Evolutionary conservation across 2,329 filamentous ascomycete species (phyloP), one percentile per base, ranked within the genome.

Genomic region (Colletotrichum lupini): DNA sequence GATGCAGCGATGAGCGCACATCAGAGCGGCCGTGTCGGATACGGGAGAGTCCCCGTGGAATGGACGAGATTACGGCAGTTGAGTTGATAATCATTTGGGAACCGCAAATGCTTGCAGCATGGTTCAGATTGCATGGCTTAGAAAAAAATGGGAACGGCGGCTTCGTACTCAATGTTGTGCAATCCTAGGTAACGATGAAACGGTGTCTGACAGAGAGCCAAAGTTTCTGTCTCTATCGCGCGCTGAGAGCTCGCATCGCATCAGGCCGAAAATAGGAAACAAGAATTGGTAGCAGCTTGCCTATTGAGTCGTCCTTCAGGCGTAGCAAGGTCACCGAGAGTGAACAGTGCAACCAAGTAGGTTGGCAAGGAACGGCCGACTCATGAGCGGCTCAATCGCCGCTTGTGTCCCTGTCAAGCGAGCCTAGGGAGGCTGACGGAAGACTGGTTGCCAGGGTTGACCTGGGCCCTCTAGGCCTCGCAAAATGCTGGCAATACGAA

Each of bases 241-340:
- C 26, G 42, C 55, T 30, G 46, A 56, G 35, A 49, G 60, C 55
- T 60, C 60, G 60, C 60, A 65, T 70, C 60, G 30, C 57, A 24
- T 22, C 26, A 60, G n/a, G 59, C 70, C 67, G 59, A 65, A 65
- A 70, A 73, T 70, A 73, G 70, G 67, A 70, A 64, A 42, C 59
- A 14, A 59, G 26, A 46, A 46, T 49, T 56, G 60, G 66, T 49
- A 73, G 59, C 67, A 49, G 55, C 59, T 61, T 26, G 53, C 56
- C 42, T 35, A 30, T 24, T 42, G 28, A 8, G 46, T 53, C 16
- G 14, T 35, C 46, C 24, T 37, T n/a, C n/a, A n/a, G 46, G 63
- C 26, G 26, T 24, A 60, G 28, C 14, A 22, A 60, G 22, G 56
- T 19, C 19, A 66, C 37, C 59, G 57, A 56, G 30, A 49, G 59